Evolutionary conservation across 768 basidiomycete genomes (phyloP).

Genomic region (Tephrocybe rancida): DNA sequence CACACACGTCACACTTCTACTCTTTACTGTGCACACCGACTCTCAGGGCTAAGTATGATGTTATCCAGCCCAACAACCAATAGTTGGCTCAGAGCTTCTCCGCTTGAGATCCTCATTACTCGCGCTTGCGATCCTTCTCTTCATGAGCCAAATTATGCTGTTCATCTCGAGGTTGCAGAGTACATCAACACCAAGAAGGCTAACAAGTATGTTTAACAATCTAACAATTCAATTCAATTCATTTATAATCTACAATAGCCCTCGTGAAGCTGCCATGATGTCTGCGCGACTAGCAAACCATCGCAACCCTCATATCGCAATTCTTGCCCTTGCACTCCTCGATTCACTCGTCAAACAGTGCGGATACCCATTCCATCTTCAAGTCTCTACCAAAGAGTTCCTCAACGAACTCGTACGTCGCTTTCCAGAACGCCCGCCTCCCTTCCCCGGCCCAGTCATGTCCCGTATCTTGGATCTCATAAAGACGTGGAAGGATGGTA

Average conservation of each 20-base stretch:
- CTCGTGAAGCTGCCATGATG: conserved; percentile 89
- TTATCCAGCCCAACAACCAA: conserved; percentile 49
- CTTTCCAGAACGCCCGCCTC: conserved; percentile 96
- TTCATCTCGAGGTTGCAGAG: conserved; percentile 93
- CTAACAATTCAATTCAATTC: neutral
- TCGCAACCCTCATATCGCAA: conserved; percentile 88
- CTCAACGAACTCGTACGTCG: conserved; percentile 97
- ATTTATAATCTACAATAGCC: conserved; percentile 43
- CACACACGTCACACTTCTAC: neutral
- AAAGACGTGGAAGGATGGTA: conserved; percentile 91
- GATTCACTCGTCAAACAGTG: conserved; percentile 94
- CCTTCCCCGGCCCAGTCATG: conserved; percentile 95
- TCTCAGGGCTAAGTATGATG: conserved; percentile 35
- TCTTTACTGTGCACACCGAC: neutral
- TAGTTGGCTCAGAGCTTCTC: conserved; percentile 58
- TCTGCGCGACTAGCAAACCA: conserved; percentile 87
- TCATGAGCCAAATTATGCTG: conserved; percentile 87
- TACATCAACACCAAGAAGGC: conserved; percentile 94
- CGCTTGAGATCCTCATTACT: conserved; percentile 71
- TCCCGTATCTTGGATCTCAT: conserved; percentile 91
- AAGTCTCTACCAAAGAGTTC: conserved; percentile 97
- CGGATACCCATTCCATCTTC: conserved; percentile 96
- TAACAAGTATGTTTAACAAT: conserved; percentile 68
- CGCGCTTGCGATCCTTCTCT: conserved; percentile 87
- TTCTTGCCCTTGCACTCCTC: conserved; percentile 83